A percentile compares a stretch with the other conserved stretches of the same genome.
phyloP scores from a whole-genome alignment of 768 basidiomycete species.

The Suillus paluster region DNA sequence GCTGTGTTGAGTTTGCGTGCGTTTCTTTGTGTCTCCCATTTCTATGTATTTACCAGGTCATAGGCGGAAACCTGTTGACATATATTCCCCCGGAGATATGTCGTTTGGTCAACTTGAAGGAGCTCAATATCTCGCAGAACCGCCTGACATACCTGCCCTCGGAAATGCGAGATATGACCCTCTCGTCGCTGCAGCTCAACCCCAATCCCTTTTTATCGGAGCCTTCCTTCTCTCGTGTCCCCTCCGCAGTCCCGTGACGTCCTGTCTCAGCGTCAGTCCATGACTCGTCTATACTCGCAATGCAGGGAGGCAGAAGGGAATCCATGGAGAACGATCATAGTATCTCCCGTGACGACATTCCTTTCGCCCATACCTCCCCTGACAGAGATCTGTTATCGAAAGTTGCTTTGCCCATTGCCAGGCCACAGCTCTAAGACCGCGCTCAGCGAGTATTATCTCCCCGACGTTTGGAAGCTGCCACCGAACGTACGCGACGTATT shows the following conservation, averaged over 20 bases:
- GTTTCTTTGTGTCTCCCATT: conserved; percentile 28
- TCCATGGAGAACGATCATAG: conserved; percentile 13
- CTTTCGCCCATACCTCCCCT: conserved; percentile 34
- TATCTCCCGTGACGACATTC: conserved; percentile 24
- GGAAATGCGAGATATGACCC: conserved; percentile 63
- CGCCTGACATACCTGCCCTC: conserved; percentile 61
- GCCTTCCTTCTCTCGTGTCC: conserved; percentile 26
- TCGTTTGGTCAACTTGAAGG: conserved; percentile 53
- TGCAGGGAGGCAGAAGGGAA: conserved; percentile 10
- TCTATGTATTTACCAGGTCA: not conserved
- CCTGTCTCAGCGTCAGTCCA: conserved; percentile 17
- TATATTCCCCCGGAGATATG: conserved; percentile 67
- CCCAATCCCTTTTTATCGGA: conserved; percentile 63
- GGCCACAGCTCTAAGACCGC: conserved; percentile 13
- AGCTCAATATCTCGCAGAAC: conserved; percentile 68
- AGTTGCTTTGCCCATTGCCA: conserved; percentile 36
- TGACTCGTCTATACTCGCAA: conserved; percentile 14
- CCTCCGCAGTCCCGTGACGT: conserved; percentile 13
- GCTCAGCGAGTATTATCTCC: conserved; percentile 32
- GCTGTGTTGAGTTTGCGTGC: conserved; percentile 67
- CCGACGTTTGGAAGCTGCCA: conserved; percentile 32
- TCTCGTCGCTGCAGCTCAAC: conserved; percentile 49
- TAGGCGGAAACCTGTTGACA: conserved; percentile 62
- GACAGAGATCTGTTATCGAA: conserved; percentile 43
- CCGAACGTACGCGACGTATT: conserved; percentile 29